Conservation (phyloP, 106 monocot genomes). For the Hemerocallis citrina region DNA sequence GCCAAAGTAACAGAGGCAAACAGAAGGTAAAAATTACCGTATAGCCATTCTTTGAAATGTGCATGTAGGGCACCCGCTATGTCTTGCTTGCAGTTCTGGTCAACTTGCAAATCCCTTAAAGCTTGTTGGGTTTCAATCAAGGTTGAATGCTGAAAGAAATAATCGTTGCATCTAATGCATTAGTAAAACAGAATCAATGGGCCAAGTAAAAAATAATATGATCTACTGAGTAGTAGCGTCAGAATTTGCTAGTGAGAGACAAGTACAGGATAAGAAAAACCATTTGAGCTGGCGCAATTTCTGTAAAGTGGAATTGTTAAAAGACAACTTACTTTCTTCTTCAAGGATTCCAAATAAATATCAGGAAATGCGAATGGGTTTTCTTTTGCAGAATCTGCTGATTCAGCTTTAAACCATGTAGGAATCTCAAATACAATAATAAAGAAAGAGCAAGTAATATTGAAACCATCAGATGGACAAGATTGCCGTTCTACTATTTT, state of each 20-base stretch:
- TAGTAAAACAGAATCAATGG: too few species aligned
- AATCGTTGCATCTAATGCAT: background rate
- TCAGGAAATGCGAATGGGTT: slow-evolving; percentile 58
- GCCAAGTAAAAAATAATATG: too few species aligned
- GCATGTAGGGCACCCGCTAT: slow-evolving; percentile 51
- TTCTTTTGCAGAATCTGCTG: slow-evolving; percentile 19
- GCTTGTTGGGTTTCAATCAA: slow-evolving; percentile 54
- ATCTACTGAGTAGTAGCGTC: too few species aligned
- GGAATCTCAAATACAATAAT: slow-evolving; percentile 39
- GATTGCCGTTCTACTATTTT: too few species aligned
- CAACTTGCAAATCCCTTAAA: slow-evolving; percentile 40
- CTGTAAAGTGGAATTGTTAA: too few species aligned
- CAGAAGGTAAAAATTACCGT: slow-evolving; percentile 31
- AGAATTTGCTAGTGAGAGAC: too few species aligned
- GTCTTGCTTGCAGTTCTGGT: slow-evolving; percentile 49
- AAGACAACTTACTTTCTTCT: slow-evolving; percentile 30
- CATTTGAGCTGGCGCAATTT: background rate
- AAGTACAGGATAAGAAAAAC: too few species aligned
- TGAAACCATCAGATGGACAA: too few species aligned
- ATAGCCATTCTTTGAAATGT: slow-evolving; percentile 81
- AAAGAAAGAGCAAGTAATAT: too few species aligned
- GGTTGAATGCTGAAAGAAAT: slow-evolving; percentile 26
- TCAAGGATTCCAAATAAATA: slow-evolving; percentile 30
- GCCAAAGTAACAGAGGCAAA: background rate
- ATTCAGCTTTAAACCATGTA: slow-evolving; percentile 32